These are phyloP conservation scores for Cyclocybe aegerita DNA, from an alignment of 768 basidiomycete genomes.

Conservation along the genomic window DNA sequence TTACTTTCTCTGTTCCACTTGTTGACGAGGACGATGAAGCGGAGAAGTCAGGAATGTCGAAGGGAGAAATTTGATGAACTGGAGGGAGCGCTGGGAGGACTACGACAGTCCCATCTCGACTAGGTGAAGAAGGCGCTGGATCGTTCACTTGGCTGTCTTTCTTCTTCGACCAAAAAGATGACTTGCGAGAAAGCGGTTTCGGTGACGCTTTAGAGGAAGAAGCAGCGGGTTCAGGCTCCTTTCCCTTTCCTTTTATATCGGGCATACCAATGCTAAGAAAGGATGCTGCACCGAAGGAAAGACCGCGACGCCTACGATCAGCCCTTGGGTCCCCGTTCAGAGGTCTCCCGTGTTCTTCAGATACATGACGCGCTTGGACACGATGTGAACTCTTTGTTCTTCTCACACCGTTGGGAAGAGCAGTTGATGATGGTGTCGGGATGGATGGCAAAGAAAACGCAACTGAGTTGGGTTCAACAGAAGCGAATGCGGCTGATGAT, in stretches of 20 bases:
- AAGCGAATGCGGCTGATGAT: slow-evolving; percentile 36
- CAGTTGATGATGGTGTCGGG: slow-evolving; percentile 9
- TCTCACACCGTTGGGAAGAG: slow-evolving; percentile 31
- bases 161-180: slow-evolving; percentile 70
- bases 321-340: slow-evolving; percentile 18
- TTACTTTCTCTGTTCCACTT: background rate
- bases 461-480: slow-evolving; percentile 48
- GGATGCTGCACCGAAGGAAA: slow-evolving; percentile 54
- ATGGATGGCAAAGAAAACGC: slow-evolving; percentile 36
- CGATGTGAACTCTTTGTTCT: slow-evolving; percentile 55
- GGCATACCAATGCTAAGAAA: slow-evolving; percentile 33
- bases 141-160: slow-evolving; percentile 19
- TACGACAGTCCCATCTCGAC: slow-evolving; percentile 5
- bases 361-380: slow-evolving; percentile 21
- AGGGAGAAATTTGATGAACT: slow-evolving; percentile 28
- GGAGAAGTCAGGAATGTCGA: slow-evolving; percentile 16
- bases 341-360: slow-evolving; percentile 18
- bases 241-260: slow-evolving; percentile 47
- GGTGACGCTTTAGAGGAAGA: slow-evolving; percentile 25
- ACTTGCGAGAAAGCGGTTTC: slow-evolving; percentile 49
- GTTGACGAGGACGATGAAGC: background rate
- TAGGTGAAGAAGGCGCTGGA: slow-evolving; percentile 8
- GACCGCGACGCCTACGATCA: slow-evolving; percentile 44
- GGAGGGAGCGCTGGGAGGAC: slow-evolving; percentile 23
- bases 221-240: slow-evolving; percentile 29